A percentile compares a stretch with the other conserved stretches of the same genome.
Evolutionary conservation across 805 yeast genomes (phyloP).

Genomic region (Lipomyces anomalus): DNA sequence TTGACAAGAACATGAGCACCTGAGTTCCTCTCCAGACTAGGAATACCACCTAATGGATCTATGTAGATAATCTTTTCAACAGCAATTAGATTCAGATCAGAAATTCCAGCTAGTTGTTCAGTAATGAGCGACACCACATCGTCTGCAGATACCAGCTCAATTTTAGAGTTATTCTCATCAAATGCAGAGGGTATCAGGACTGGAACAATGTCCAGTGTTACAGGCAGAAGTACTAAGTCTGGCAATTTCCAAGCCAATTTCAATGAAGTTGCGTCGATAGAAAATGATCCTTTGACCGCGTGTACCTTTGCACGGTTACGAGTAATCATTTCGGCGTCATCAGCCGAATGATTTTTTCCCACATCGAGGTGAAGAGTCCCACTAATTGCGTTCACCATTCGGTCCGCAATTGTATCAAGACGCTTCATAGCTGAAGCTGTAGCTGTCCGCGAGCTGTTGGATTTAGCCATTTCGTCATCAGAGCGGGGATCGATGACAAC

Average conservation of each 20-base stretch:
- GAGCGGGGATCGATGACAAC: conserved; percentile 49
- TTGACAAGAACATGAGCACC: conserved; percentile 86
- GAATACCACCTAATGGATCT: conserved; percentile 85
- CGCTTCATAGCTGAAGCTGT: conserved; percentile 11
- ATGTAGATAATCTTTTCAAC: conserved; percentile 78
- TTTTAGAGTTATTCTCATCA: conserved; percentile 47
- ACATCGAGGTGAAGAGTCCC: no score
- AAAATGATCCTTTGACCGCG: no score
- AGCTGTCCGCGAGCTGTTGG: no score
- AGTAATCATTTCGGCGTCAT: no score
- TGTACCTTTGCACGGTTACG: no score
- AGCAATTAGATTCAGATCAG: conserved; percentile 32
- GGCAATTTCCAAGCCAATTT: conserved; percentile 40
- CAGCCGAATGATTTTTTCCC: no score
- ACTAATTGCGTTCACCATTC: conserved; percentile 9
- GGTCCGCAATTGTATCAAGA: conserved; percentile 4
- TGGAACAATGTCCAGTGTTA: conserved; percentile 43
- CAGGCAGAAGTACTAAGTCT: conserved; percentile 39
- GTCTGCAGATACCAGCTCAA: conserved; percentile 37
- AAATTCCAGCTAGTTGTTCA: conserved; percentile 31
- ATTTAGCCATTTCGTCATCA: no score
- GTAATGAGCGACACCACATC: conserved; percentile 40
- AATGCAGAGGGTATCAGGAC: conserved; percentile 60
- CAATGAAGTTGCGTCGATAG: conserved; percentile 23
- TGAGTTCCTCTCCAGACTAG: conserved; percentile 67